Evolutionary conservation across 2,329 filamentous ascomycete genomes (phyloP), one percentile per base, ranked within the genome.

Genomic region (Ophiostoma ulmi): DNA sequence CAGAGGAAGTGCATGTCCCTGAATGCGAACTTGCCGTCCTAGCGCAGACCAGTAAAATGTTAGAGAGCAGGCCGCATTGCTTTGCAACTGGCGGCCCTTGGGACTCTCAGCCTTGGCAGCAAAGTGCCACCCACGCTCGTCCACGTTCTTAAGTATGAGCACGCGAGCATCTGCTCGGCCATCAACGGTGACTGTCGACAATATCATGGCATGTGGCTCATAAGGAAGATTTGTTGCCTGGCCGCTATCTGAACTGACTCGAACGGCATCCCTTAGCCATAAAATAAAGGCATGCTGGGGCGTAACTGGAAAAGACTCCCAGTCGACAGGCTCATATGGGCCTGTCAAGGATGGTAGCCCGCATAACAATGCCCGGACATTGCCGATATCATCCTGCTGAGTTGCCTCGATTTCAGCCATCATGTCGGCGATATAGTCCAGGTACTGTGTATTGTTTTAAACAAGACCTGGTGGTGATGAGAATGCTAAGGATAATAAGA

Each of bases 71-170:
- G 70, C 44, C 7, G 70, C 17, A 6, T 39, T 48, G 13, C 13
- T 41, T 26, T 31, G 22, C 41, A 74, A 67, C 69, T 73, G 72
- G 0, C 63, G 72, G 2, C 72, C 73, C 70, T 74, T 74, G 70
- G 70, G 41, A 20, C 73, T 73, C 38, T 41, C 69, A 5, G 67
- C 67, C 61, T 70, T 71, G 58, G 67, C 68, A 20, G 67, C 72
- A 69, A 74, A 74, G 38, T 74, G 73, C 73, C 72, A 73, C 44
- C 72, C 73, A 26, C 72, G 70, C n/a, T 48, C 58, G 63, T 73
- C 72, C 22, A 73, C 69, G 36, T 73, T 70, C 63, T 73, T 74
- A 58, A 74, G 68, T 39, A 74, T 74, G 26, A 74, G 64, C 22
- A 74, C 73, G 26, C 73, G 72, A 7, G 72, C 73, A 44, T 74